These are phyloP conservation scores for Parathielavia appendiculata DNA, from an alignment of 495 filamentous ascomycete genomes.

Conservation along the genomic window DNA sequence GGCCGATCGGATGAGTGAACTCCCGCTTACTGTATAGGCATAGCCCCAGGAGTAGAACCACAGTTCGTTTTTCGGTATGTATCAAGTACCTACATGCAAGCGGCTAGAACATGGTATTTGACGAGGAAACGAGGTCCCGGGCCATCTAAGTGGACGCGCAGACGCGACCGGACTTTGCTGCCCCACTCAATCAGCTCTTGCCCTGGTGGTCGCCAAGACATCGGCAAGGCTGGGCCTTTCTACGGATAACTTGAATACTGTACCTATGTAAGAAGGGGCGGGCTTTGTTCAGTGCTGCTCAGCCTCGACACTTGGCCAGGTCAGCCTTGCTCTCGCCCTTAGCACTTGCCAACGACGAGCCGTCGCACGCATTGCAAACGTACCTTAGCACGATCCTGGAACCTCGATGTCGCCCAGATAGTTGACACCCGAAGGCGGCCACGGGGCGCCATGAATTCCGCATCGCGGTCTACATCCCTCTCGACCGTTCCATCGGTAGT, in stretches of 20 bases:
- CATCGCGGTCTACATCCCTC: conserved; percentile 49
- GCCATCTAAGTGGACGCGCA: background rate
- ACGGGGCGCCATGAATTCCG: conserved; percentile 31
- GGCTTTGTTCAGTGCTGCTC: background rate
- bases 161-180: background rate
- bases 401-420: conserved; percentile 24
- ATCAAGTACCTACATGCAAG: too few relatives aligned
- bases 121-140: too few relatives aligned
- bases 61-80: too few relatives aligned
- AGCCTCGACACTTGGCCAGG: background rate
- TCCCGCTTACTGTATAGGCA: too few relatives aligned
- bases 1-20: too few relatives aligned
- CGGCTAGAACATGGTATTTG: too few relatives aligned
- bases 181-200: background rate
- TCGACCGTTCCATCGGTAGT: conserved; percentile 38
- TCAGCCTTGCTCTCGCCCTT: conserved; percentile 12
- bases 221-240: conserved; percentile 1
- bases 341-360: background rate
- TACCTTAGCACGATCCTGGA: background rate
- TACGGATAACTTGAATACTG: too few relatives aligned
- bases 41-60: too few relatives aligned
- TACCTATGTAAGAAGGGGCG: too few relatives aligned
- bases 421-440: conserved; percentile 22
- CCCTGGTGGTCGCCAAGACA: conserved; percentile 1
- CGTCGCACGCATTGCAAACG: background rate